Evolutionary conservation across 441 rosid species (phyloP).

Genomic region (Biscutella laevigata): DNA sequence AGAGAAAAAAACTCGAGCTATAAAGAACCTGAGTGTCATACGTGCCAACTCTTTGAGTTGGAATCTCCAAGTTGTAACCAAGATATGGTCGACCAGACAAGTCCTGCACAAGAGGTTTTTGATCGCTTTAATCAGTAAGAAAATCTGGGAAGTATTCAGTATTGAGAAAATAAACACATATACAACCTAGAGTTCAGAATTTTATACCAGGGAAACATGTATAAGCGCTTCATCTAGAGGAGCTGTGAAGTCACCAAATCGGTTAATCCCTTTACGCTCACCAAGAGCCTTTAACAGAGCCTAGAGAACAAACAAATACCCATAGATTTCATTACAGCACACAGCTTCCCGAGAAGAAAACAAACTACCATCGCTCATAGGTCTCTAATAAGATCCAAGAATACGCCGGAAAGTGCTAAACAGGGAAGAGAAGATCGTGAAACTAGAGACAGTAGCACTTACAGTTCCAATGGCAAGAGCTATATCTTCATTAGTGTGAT

Average conservation of each 20-base stretch:
- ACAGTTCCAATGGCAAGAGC: conserved; percentile 85
- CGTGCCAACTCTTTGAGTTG: conserved; percentile 75
- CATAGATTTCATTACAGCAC: not conserved
- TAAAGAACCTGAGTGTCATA: conserved; percentile 76
- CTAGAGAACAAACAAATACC: not conserved
- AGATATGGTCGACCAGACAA: conserved; percentile 71
- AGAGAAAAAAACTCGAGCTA: no score
- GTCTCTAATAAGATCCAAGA: not conserved
- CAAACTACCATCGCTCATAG: not conserved
- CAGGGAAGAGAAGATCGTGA: not conserved
- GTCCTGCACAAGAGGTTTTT: conserved; percentile 9
- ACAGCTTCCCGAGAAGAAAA: not conserved
- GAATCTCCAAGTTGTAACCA: conserved; percentile 66
- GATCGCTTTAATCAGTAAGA: not conserved
- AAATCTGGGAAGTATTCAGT: not conserved
- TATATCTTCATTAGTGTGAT: conserved; percentile 87
- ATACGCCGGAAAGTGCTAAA: not conserved
- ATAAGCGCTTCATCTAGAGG: conserved; percentile 88
- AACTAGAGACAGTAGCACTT: not conserved
- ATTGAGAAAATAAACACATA: not conserved
- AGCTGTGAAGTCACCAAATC: conserved; percentile 88
- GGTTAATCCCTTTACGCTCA: conserved; percentile 80
- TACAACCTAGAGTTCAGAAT: not conserved
- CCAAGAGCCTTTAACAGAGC: conserved; percentile 80
- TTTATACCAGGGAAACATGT: conserved; percentile 76